Base-by-base conservation (phyloP, 768 basidiomycete genomes). In the Dentipellis sp. region DNA sequence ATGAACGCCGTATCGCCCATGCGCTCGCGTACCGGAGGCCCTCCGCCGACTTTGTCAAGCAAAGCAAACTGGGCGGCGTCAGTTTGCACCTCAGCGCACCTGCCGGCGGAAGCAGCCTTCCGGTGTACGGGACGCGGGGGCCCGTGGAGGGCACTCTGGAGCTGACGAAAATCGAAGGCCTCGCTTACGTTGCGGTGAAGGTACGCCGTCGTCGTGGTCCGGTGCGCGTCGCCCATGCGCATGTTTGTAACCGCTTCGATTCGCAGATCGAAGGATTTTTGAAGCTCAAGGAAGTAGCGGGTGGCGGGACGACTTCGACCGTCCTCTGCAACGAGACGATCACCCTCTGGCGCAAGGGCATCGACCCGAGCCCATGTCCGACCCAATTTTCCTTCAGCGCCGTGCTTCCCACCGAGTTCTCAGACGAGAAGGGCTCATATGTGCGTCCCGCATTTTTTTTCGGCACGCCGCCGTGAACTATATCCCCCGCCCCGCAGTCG, bases 331-430 rank as follows among this genome's bases (percentile, higher is more conserved):
- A 80, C 46, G 76, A 77, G 57, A 78, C 74, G 9, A 67, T 69
- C 22, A 65, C 78, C 17, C 72, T 91, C 19, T 91, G 85, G 86
- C 71, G 71, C 56, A 83, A 77, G 62, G 75, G 77, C 29, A 63
- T 62, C 47, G 72, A 71, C 53, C 46, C 64, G 6, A 60, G 56
- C 2, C 66, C 68, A 3, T 89, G 86, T 62, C 84, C 88, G 1
- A 55, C 66, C 7, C 72, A 71, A 2, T 64, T 87, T 14, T 66
- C 68, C 10, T 89, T 91, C 67, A 72, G 72, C 36, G 67, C 86
- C 51, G 64, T 70, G 6, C 72, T 91, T 7, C 88, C 88, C 1
- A 68, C 73, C 3, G 79, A 77, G 0, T 88, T 87, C 65, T 65
- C 69, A 1, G 75, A 80, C 52, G 78, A 81, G 29, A 77, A 73